Base-by-base conservation (phyloP, 805 yeast species). In the Candida incommunis region DNA sequence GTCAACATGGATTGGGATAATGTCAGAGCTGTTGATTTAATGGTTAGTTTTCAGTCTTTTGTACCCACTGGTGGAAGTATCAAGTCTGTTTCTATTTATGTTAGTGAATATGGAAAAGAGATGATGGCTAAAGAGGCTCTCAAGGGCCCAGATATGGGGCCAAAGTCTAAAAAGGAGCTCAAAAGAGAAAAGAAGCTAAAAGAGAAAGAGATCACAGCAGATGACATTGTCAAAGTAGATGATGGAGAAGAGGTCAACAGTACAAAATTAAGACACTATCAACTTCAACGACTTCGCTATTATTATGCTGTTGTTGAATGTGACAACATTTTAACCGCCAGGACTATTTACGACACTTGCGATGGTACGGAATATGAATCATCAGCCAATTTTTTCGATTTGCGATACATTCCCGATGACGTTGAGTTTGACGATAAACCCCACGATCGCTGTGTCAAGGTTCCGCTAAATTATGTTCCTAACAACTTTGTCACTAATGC, bases 1-100 rank as follows among this genome's bases (percentile, higher is more conserved):
- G 97, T 92, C 24, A 92, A 92, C 57, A 69, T 92, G 74, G 98
- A 92, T 59, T 92, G 98, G 98, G 98, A 92, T 55, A 83, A 92
- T 57, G 72, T 92, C n/a, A 74, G 76, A 41, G 82, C 97, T 0
- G 75, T 76, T 3, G 97, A 92, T 59, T 66, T 90, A 50, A 75
- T 84, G 81, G 94, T 94, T 3, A 81, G 97, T 0, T 86, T 90
- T 55, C 66, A 78, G 4, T 77, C 94, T 45, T 92, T 90, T 64
- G 79, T 83, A 21, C 95, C 95, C 18, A 63, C 75, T 21, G 78
- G 74, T 27, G 94, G 94, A 1, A 66, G 68, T 41, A 80, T 90
- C 45, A 60, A 65, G 41, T 75, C 78, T n/a, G 80, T 92, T 5
- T 58, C 75, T 3, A 76, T 92, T 9, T 86, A 71, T 55, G 95